Evolutionary conservation across 2,329 filamentous ascomycete species (phyloP), one percentile per base, ranked within the genome.

Genomic region (Fusarium bulbicola): DNA sequence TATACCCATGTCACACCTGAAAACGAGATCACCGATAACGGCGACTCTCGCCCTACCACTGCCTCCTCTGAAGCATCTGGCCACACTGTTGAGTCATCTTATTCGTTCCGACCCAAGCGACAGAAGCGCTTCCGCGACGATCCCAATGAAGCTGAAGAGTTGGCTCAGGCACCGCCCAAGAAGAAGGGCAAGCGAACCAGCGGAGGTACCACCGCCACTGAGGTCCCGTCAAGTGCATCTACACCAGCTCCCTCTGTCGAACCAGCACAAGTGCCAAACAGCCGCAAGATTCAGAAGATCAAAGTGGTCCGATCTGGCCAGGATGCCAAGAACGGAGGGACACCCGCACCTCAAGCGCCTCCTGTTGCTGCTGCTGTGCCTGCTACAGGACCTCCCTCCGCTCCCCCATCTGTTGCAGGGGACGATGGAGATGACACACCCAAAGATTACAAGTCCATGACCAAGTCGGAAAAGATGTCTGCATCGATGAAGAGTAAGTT

Each of bases 401-500:
- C 70, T 20, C 57, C 66, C 26, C 66, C 74, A 24, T 66, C 70
- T 30, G 64, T 59, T 8, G 24, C 40, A n/a, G 50, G 37, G 15
- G 81, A 79, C 8, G 81, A 82, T 16, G 80, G 76, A 20, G 84
- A 85, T 32, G 84, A 86, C 65, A 76, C 78, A 24, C 78, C 74
- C 52, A 90, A 90, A 81, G 87, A 89, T 59, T 90, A 90, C 75
- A 86, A 86, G 40, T 84, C 86, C 47, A 90, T 90, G 88, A 90
- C 87, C 53, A 91, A 91, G 81, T 89, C 87, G 36, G 88, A 91
- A 81, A 91, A 91, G 84, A 90, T 91, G 88, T 89, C 87, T n/a
- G 85, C 85, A 24, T 90, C 88, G 6, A 91, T 91, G 89, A 89
- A 89, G 82, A 87, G 89, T 90, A 83, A 82, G 85, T 80, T 45